Percentiles rank a stretch among this genome's conserved stretches.
These are phyloP conservation scores for Cunninghamia lanceolata DNA, from an alignment of 75 land plant species.

Conservation along the genomic window DNA sequence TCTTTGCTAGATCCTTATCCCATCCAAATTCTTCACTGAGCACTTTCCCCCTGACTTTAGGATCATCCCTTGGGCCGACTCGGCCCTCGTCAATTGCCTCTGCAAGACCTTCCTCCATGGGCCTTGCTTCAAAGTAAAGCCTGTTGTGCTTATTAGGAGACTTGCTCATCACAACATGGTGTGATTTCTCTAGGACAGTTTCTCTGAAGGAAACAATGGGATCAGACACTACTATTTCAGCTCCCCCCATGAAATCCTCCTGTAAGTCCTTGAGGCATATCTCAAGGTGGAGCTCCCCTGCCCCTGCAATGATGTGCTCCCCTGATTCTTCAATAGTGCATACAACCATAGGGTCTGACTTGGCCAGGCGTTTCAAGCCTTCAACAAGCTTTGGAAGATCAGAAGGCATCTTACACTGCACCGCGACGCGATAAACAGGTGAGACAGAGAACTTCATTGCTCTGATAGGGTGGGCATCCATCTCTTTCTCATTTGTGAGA, in stretches of 20 bases:
- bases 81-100: no score
- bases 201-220: constrained; percentile 72
- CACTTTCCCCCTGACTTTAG: no score
- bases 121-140: no score
- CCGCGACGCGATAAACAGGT: constrained; percentile 80
- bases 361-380: constrained; percentile 54
- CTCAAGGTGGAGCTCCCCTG: constrained; percentile 77
- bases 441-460: constrained; percentile 89
- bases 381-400: constrained; percentile 79
- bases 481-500: constrained; percentile 72
- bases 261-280: constrained; percentile 75
- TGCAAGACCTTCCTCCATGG: no score
- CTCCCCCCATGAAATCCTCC: constrained; percentile 73
- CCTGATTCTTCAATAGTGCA: constrained; percentile 72
- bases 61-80: no score
- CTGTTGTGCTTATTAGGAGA: constrained; percentile 79
- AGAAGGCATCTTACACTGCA: constrained; percentile 77
- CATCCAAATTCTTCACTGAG: no score
- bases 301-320: constrained; percentile 71
- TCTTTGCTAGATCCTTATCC: no score
- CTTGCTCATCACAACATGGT: constrained; percentile 67
- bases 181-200: constrained; percentile 64
- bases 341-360: constrained; percentile 55
- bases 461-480: constrained; percentile 72
- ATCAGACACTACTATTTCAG: constrained; percentile 53